Base-by-base conservation (phyloP, 768 basidiomycete genomes). In the Boletus subparvulus region DNA sequence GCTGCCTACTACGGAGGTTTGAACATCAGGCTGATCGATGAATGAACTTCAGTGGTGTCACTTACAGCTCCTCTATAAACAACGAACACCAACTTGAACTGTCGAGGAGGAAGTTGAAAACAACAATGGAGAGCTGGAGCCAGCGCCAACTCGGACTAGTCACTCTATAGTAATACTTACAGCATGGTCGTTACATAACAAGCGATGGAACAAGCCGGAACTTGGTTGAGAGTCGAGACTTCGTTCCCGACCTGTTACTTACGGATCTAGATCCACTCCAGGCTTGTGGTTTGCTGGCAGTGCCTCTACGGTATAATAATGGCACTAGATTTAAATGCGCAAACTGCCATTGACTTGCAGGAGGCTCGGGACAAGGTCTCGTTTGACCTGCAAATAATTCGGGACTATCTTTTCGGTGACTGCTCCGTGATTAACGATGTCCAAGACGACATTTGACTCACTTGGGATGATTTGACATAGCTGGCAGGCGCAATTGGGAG, bases 321-420 rank as follows among this genome's bases (percentile, higher is more conserved):
- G 55, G 13, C 26, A 14, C 32, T 44, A 9, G 61, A 80, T 65
- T 60, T 74, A 39, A 81, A 75, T 50, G 75, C 70, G 28, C 81
- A 80, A 62, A 84, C 80, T 12, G 75, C 62, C 3, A 61, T 76
- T 43, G 86, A 87, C 61, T 81, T 88, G 80, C 64, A 62, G 35
- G 69, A 68, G 17, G 84, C 85, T 0, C 73, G 85, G 30, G 64
- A 61, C n/a, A 66, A 52, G 13, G 71, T 80, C 13, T 74, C 78
- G 2, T 67, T 86, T 43, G 69, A 78, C 41, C 64, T 82, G 12
- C 65, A 70, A 37, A 67, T 60, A n/a, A 66, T 84, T 4, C 75
- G 80, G 44, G 66, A 80, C 54, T 79, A 83, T 57, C 61, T 87
- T 16, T 77, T 84, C 63, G 75, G 85, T 83, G 50, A 73, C 77